Conservation (phyloP, 352 stramenopile species). For the Pythium insidiosum region DNA sequence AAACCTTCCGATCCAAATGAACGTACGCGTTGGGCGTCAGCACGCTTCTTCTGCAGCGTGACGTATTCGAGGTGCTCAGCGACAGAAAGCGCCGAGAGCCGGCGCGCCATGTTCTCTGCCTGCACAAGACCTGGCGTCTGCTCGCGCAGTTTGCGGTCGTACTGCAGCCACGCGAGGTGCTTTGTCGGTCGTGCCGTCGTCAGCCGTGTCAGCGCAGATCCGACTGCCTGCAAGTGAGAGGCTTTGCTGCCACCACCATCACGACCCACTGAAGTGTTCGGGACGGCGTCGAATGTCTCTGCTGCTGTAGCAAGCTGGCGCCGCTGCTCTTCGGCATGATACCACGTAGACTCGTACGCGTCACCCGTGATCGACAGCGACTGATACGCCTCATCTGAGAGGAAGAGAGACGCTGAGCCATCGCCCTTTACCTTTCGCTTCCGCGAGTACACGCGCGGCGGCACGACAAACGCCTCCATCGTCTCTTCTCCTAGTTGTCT, state of each 20-base stretch:
- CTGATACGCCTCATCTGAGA: slow-evolving; percentile 29
- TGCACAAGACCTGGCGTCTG: slow-evolving; percentile 8
- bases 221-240: too few relatives aligned
- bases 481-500: slow-evolving; percentile 1
- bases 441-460: slow-evolving; percentile 28
- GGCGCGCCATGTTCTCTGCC: slow-evolving; percentile 22
- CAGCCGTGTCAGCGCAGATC: too few relatives aligned
- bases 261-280: too few relatives aligned
- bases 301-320: too few relatives aligned
- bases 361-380: slow-evolving; percentile 10
- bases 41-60: slow-evolving; percentile 30
- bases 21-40: slow-evolving; percentile 32
- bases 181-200: slow-evolving; percentile 7
- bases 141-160: slow-evolving; percentile 17
- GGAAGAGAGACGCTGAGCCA: slow-evolving; percentile 12
- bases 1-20: neutral
- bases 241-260: too few relatives aligned
- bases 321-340: slow-evolving; percentile 3
- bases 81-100: slow-evolving; percentile 40
- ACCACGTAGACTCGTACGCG: slow-evolving; percentile 7
- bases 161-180: slow-evolving; percentile 24
- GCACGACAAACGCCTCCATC: slow-evolving; percentile 40
- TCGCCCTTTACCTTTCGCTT: slow-evolving; percentile 24
- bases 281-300: too few relatives aligned
- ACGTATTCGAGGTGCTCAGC: slow-evolving; percentile 45